Conservation (phyloP, 164 flowering plant genomes). For the Aristolochia fimbriata region DNA sequence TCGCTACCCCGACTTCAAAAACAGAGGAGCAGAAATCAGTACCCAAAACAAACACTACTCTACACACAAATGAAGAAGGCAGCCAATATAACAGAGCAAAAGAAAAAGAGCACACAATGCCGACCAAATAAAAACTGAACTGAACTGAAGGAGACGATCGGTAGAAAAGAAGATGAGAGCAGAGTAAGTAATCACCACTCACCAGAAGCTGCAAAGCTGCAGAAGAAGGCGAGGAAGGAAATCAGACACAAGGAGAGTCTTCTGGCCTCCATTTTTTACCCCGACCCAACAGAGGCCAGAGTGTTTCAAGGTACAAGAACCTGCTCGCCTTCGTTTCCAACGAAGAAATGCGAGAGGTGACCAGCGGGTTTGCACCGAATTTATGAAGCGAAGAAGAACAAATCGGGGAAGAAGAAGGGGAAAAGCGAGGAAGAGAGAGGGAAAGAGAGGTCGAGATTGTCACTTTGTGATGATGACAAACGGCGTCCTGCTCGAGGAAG, state of each 20-base stretch:
- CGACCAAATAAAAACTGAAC: neutral
- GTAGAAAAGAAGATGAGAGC: neutral
- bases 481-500: too few species aligned
- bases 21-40: neutral
- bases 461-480: too few species aligned
- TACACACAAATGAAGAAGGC: too few species aligned
- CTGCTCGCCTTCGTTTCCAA: too few species aligned
- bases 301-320: too few species aligned
- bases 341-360: too few species aligned
- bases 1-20: conserved; percentile 9
- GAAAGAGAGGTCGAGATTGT: too few species aligned
- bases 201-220: conserved; percentile 1
- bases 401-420: too few species aligned
- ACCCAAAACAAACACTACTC: neutral
- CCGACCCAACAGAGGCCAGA: too few species aligned
- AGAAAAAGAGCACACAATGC: neutral
- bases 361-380: too few species aligned
- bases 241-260: neutral
- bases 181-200: neutral
- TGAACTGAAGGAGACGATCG: neutral
- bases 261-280: neutral
- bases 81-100: neutral
- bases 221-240: neutral
- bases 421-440: too few species aligned
- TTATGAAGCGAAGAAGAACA: too few species aligned